Evolutionary conservation across 2,329 filamentous ascomycete species (phyloP).

Genomic region (Graphilbum fragrans): DNA sequence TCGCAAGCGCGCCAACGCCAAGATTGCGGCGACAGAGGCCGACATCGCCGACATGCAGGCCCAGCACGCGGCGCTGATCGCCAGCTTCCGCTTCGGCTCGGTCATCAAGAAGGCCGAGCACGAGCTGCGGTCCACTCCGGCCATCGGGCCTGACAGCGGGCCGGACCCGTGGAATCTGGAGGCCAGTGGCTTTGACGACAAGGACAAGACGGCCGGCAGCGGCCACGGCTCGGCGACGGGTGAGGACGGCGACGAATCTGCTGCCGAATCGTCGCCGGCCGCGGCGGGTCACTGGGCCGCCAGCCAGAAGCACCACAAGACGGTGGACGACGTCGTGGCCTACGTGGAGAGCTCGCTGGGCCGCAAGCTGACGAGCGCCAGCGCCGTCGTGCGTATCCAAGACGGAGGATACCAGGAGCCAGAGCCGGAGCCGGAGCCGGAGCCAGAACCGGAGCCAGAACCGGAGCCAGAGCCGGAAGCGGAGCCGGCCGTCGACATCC

Average conservation of each 20-base stretch:
- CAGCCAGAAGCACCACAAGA: slow-evolving; percentile 35
- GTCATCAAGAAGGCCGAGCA: slow-evolving; percentile 63
- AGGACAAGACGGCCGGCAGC: slow-evolving; percentile 29
- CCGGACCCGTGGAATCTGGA: slow-evolving; percentile 55
- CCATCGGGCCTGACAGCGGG: slow-evolving; percentile 38
- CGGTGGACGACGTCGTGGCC: slow-evolving; percentile 60
- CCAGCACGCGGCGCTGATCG: slow-evolving; percentile 64
- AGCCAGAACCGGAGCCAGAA: slow-evolving; percentile 17
- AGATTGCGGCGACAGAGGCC: slow-evolving; percentile 58
- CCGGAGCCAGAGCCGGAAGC: slow-evolving; percentile 12
- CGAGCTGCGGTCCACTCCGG: slow-evolving; percentile 53
- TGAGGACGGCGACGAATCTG: not conserved
- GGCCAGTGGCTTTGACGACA: slow-evolving; percentile 33
- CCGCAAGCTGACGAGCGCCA: slow-evolving; percentile 51
- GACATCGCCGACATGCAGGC: slow-evolving; percentile 80
- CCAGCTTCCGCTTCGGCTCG: slow-evolving; percentile 59
- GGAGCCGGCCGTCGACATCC: slow-evolving; percentile 6
- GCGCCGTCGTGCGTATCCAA: slow-evolving; percentile 58
- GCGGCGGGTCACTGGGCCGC: slow-evolving; percentile 11
- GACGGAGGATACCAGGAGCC: slow-evolving; percentile 65
- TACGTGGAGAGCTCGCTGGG: slow-evolving; percentile 63
- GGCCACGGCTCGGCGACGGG: not conserved
- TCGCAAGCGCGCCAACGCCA: slow-evolving; percentile 61
- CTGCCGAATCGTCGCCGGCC: not conserved
- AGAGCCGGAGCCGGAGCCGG: slow-evolving; percentile 23